Evolutionary conservation across 805 yeast genomes (phyloP).

Genomic region (Alloascoidea africana): DNA sequence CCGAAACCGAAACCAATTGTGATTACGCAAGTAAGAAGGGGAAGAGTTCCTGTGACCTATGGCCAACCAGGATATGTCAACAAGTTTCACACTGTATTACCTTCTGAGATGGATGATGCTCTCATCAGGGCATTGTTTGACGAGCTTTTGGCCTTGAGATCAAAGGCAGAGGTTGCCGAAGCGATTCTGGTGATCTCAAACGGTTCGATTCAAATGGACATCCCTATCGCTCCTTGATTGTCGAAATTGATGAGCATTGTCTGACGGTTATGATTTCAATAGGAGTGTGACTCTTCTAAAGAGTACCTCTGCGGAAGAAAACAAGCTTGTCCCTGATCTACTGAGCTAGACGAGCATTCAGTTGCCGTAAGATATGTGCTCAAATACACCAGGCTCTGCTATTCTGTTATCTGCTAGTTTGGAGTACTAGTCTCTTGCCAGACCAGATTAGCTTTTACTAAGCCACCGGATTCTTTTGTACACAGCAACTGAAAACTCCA

Average conservation of each 20-base stretch:
- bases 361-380: conserved; percentile 22
- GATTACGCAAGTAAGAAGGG: background rate
- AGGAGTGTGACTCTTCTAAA: conserved; percentile 7
- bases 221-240: background rate
- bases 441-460: conserved; percentile 25
- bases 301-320: conserved; percentile 20
- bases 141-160: background rate
- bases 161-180: background rate
- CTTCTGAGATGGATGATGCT: background rate
- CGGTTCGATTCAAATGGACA: background rate
- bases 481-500: background rate
- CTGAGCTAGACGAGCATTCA: conserved; percentile 25
- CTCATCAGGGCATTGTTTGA: background rate
- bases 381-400: conserved; percentile 30
- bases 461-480: conserved; percentile 6
- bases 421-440: conserved; percentile 32
- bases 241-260: conserved; percentile 1
- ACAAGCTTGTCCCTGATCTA: conserved; percentile 28
- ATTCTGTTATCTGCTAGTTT: conserved; percentile 28
- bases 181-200: background rate
- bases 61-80: conserved; percentile 1
- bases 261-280: background rate
- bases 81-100: background rate
- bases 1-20: background rate
- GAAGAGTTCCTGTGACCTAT: background rate